phyloP scores from a whole-genome alignment of 2,329 filamentous ascomycete genomes.

The Orbilia oligospora region DNA sequence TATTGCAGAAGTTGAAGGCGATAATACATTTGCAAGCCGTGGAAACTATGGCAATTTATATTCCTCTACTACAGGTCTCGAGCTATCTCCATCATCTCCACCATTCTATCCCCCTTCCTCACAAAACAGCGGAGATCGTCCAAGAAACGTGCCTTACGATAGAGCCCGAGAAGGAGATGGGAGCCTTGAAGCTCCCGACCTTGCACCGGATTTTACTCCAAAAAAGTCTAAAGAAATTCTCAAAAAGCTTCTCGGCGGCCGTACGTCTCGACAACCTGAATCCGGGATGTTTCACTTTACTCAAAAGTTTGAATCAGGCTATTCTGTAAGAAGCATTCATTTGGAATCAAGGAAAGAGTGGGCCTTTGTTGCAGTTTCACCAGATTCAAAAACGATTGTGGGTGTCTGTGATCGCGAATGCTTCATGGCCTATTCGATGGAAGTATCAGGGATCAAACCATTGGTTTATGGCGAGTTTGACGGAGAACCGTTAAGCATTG shows the following conservation, averaged over 20 bases:
- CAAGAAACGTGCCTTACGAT: neutral
- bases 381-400: slow-evolving; percentile 46
- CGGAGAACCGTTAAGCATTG: slow-evolving; percentile 43
- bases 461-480: slow-evolving; percentile 49
- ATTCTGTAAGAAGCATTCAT: slow-evolving; percentile 33
- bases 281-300: slow-evolving; percentile 31
- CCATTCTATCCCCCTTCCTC: neutral
- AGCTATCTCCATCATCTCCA: neutral
- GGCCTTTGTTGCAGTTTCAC: slow-evolving; percentile 56
- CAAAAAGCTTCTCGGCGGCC: slow-evolving; percentile 38
- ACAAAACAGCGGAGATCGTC: neutral
- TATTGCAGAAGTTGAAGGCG: slow-evolving; percentile 53
- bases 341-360: slow-evolving; percentile 51
- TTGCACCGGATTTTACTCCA: slow-evolving; percentile 7
- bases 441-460: slow-evolving; percentile 23
- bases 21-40: slow-evolving; percentile 31
- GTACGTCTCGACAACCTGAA: slow-evolving; percentile 26
- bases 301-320: slow-evolving; percentile 26
- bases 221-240: slow-evolving; percentile 54
- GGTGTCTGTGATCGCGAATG: slow-evolving; percentile 53
- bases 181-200: neutral
- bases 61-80: slow-evolving; percentile 5
- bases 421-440: slow-evolving; percentile 50
- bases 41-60: neutral
- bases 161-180: slow-evolving; percentile 9